These are phyloP conservation scores for Lentinula sp. DNA, from an alignment of 768 basidiomycete species.

Conservation along the genomic window DNA sequence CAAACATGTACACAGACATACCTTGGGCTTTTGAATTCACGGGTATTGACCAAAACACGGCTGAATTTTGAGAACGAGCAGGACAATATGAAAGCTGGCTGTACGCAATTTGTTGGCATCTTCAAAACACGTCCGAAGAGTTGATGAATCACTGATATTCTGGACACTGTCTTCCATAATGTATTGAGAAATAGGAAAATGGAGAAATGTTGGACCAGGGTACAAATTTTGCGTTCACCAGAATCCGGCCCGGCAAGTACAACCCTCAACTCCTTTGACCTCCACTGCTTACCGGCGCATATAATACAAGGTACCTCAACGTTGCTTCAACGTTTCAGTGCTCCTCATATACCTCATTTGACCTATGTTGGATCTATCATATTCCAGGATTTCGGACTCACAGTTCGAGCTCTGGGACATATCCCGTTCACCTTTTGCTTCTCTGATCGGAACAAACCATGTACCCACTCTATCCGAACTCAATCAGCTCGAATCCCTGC, in stretches of 20 bases:
- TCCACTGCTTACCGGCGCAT: too few relatives aligned
- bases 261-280: too few relatives aligned
- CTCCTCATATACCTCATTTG: neutral
- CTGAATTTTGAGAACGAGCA: neutral
- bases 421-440: neutral
- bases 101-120: neutral
- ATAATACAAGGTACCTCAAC: too few relatives aligned
- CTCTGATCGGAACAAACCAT: constrained; percentile 1
- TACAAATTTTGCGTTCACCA: neutral
- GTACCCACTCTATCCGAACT: neutral
- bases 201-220: neutral
- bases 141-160: neutral
- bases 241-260: too few relatives aligned
- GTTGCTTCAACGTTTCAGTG: too few relatives aligned
- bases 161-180: neutral
- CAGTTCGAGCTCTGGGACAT: neutral
- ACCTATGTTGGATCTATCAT: neutral
- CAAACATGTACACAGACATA: neutral
- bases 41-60: neutral
- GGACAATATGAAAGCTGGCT: neutral
- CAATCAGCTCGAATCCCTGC: neutral
- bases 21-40: neutral
- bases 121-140: neutral
- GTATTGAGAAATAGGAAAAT: neutral
- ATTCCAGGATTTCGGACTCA: neutral